Evolutionary conservation across 768 basidiomycete genomes (phyloP).

Genomic region (Panellus pusillus): DNA sequence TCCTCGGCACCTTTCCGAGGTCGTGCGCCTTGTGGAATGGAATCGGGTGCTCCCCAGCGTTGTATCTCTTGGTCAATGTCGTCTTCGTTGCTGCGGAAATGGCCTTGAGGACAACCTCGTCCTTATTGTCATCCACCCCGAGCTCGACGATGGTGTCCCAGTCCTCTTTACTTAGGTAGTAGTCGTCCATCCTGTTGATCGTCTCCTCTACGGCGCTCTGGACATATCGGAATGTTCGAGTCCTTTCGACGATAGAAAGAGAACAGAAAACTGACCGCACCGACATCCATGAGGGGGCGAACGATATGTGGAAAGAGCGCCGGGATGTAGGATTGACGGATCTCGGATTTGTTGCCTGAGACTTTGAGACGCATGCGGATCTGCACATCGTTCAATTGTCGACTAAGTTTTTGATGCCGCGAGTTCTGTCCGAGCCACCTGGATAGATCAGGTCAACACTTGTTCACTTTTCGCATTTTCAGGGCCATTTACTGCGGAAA

Average conservation of each 20-base stretch:
- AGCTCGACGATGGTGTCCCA: constrained; percentile 97
- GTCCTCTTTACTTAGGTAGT: constrained; percentile 90
- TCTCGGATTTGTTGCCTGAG: constrained; percentile 86
- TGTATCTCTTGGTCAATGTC: constrained; percentile 87
- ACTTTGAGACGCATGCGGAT: constrained; percentile 94
- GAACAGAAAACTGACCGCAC: constrained; percentile 56
- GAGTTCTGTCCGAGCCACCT: constrained; percentile 99
- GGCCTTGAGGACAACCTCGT: constrained; percentile 77
- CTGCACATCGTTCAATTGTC: constrained; percentile 87
- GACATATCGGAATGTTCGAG: constrained; percentile 3
- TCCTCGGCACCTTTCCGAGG: constrained; percentile 78
- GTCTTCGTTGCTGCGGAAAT: constrained; percentile 81
- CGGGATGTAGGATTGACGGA: constrained; percentile 89
- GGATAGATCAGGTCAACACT: constrained; percentile 3
- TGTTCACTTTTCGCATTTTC: not conserved
- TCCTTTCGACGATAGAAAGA: not conserved
- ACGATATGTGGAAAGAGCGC: constrained; percentile 83
- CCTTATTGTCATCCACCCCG: constrained; percentile 79
- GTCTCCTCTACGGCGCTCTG: constrained; percentile 81
- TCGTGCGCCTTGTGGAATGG: constrained; percentile 90
- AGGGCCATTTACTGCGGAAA: constrained; percentile 76
- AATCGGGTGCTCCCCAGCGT: constrained; percentile 86
- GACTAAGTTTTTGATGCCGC: constrained; percentile 77
- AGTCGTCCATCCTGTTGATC: constrained; percentile 90
- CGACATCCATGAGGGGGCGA: constrained; percentile 70